Evolutionary conservation across 805 yeast species (phyloP), one percentile per base, ranked within the genome.

Genomic region (Yamadazyma scolyti): DNA sequence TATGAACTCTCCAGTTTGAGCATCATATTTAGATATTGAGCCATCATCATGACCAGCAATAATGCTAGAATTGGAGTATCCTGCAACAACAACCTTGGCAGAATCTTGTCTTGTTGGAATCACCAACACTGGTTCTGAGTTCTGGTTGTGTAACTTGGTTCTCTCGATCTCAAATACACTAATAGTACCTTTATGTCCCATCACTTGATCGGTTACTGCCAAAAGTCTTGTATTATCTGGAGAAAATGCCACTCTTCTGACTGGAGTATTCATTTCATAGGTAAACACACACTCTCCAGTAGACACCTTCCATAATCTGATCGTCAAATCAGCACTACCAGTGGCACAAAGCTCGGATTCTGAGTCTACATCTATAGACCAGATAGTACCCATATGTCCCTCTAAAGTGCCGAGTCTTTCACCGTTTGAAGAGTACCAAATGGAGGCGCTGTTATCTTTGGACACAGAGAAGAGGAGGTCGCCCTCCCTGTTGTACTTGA

Each of bases 391-490:
- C 37, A 73, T 72, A 59, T 93, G 97, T 22, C 71, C 71, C 35
- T 65, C 77, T 46, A 86, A 75, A 38, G 99, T 93, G 30, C 98
- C 99, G 37, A 93, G 63, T 60, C 97, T 78, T 65, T 93, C 98
- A 50, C 99, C 99, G 58, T 89, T 90, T 42, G 83, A 79, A 18
- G 97, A 77, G 62, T 75, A 93, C 97, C 97, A 94, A 40, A 90
- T 81, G 27, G 89, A 81, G 2, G 94, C 95, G 9, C 79, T 77
- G 48, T 75, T 73, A 73, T 93, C 98, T 61, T 93, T 88, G 43
- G 96, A 87, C 23, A 86, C 89, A 8, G 97, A 80, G 56, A 93
- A 82, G 35, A 93, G 73, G 46, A 93, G 63, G 59, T 93, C 99
- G 27, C 99, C 99, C 53, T 94, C 97, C 41, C 78, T 73, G 75